Evolutionary conservation across 176 grass and related monocot genomes (phyloP).

Genomic region (Ampelocalamus luodianensis): DNA sequence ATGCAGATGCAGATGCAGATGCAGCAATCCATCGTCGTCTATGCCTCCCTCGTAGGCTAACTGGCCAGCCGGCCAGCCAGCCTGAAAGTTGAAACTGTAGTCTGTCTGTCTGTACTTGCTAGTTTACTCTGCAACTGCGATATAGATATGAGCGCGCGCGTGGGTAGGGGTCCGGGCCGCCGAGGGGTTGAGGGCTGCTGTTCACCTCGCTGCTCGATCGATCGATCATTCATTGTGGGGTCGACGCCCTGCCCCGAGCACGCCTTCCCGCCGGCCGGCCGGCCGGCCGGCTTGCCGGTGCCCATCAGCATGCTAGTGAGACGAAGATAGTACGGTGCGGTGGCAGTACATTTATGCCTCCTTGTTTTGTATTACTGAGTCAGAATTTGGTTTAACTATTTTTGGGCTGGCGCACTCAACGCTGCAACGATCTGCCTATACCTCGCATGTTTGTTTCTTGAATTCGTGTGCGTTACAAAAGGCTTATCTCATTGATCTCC

Average conservation of each 20-base stretch:
- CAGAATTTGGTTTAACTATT: conserved; percentile 11
- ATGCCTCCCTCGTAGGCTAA: background rate
- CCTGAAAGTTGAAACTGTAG: background rate
- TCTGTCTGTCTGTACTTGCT: background rate
- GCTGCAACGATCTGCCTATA: background rate
- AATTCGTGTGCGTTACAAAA: no score
- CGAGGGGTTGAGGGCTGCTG: conserved; percentile 22
- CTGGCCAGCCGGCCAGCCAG: no score
- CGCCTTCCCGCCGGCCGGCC: background rate
- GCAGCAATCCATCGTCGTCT: background rate
- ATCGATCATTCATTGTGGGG: conserved; percentile 13
- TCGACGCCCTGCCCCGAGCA: background rate
- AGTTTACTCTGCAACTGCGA: background rate
- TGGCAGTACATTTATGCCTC: background rate
- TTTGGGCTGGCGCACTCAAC: background rate
- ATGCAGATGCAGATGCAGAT: background rate
- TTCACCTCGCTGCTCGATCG: conserved; percentile 2
- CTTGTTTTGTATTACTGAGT: conserved; percentile 2
- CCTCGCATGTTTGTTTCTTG: background rate
- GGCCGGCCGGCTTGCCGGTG: background rate
- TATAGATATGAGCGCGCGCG: background rate
- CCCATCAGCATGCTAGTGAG: background rate
- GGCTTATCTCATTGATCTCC: background rate
- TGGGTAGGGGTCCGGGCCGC: conserved; percentile 51
- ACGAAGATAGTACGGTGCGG: background rate